Evolutionary conservation across 2,329 filamentous ascomycete species (phyloP).

Genomic region (Dactylellina drechsleri): DNA sequence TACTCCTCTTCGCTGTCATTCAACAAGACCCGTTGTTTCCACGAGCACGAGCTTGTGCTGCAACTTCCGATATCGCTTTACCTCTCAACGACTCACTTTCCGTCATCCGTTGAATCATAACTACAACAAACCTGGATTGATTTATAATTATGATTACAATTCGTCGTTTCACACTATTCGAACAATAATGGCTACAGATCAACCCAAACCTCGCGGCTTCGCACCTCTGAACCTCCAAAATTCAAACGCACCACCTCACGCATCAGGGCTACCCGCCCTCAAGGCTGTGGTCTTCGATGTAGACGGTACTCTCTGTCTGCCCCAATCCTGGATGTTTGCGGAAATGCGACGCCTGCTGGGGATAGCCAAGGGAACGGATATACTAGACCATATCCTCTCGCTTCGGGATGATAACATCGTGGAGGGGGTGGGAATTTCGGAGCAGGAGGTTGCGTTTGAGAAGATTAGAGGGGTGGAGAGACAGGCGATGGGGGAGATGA

Average conservation of each 20-base stretch:
- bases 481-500: constrained; percentile 79
- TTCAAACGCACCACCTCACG: constrained; percentile 54
- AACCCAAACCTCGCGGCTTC: constrained; percentile 63
- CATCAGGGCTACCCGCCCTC: constrained; percentile 63
- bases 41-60: neutral
- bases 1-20: constrained; percentile 16
- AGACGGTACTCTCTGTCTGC: constrained; percentile 84
- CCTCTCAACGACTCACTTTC: neutral
- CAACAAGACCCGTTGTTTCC: neutral
- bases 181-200: constrained; percentile 1
- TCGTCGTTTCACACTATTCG: neutral
- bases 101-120: neutral
- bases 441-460: constrained; percentile 74
- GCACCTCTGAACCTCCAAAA: constrained; percentile 66
- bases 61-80: constrained; percentile 36
- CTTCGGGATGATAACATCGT: constrained; percentile 68
- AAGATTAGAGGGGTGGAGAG: constrained; percentile 83
- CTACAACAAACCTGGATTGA: neutral
- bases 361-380: constrained; percentile 79
- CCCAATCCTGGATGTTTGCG: constrained; percentile 94
- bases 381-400: constrained; percentile 84
- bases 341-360: constrained; percentile 81
- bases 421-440: constrained; percentile 57
- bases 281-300: constrained; percentile 85
- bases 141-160: neutral